Percentiles rank a stretch among this genome's conserved stretches.
phyloP scores from a whole-genome alignment of 805 yeast genomes.

The Brettanomyces anomalus region DNA sequence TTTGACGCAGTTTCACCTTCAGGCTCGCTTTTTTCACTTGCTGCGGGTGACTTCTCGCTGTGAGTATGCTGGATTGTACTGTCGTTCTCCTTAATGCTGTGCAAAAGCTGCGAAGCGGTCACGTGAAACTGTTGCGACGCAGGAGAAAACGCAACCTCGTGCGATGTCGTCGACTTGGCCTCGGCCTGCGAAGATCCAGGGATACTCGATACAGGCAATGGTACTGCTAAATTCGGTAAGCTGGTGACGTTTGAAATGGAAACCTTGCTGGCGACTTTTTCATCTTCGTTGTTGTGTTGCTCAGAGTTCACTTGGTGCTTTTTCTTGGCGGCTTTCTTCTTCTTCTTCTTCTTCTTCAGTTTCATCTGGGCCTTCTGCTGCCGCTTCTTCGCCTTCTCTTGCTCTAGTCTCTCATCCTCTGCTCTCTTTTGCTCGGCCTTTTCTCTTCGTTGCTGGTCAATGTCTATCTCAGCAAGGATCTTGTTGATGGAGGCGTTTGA shows the following conservation, averaged over 20 bases:
- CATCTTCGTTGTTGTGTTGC: background rate
- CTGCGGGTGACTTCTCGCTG: background rate
- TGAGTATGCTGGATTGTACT: conserved; percentile 10
- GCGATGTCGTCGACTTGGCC: conserved; percentile 1
- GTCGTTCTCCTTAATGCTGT: conserved; percentile 26
- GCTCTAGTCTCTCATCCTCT: background rate
- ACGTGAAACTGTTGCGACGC: conserved; percentile 14
- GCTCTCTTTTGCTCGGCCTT: conserved; percentile 2
- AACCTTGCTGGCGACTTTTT: too few species aligned
- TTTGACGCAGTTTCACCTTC: background rate
- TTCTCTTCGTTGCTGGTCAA: conserved; percentile 21
- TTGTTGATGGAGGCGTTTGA: conserved; percentile 29
- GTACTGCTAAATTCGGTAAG: background rate
- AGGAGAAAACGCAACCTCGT: conserved; percentile 15
- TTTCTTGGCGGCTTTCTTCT: background rate
- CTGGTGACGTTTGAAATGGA: too few species aligned
- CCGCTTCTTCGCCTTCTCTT: background rate
- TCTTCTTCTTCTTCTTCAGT: conserved; percentile 1
- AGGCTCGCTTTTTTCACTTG: background rate
- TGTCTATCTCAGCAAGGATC: conserved; percentile 29
- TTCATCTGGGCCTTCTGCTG: conserved; percentile 3
- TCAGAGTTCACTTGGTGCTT: background rate
- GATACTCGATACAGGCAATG: conserved; percentile 1
- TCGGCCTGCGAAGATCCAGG: background rate
- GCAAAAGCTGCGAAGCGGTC: conserved; percentile 26